Conservation (phyloP, 1,139 yeast genomes). For the Casaregolazyma lundiana region DNA sequence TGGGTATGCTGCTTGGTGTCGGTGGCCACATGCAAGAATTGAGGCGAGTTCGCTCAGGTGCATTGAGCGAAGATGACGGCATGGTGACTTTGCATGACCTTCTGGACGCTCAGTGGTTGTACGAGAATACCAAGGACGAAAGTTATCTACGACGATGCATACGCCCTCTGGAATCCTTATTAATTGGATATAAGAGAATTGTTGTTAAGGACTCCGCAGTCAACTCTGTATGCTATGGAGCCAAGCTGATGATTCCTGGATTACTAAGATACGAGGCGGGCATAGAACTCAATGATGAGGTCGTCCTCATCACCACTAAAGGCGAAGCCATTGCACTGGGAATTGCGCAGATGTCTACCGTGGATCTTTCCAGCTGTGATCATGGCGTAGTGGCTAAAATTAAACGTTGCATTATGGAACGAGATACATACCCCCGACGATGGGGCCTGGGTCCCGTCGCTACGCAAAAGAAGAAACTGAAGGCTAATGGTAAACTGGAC, state of each 20-base stretch:
- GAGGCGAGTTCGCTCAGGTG: constrained; percentile 98
- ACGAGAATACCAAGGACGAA: constrained; percentile 96
- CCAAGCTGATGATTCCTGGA: constrained; percentile 98
- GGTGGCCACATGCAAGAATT: constrained; percentile 99
- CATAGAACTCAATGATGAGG: constrained; percentile 95
- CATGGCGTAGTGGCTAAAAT: constrained; percentile 98
- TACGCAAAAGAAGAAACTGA: constrained; percentile 95
- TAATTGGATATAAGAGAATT: constrained; percentile 92
- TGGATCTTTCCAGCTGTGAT: constrained; percentile 92
- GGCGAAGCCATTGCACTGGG: constrained; percentile 99
- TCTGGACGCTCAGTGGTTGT: constrained; percentile 95
- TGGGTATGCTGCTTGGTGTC: constrained; percentile 96
- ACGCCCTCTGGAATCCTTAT: constrained; percentile 89
- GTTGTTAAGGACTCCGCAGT: constrained; percentile 98
- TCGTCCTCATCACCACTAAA: constrained; percentile 95
- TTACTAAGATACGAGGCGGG: constrained; percentile 96
- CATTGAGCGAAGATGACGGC: constrained; percentile 82
- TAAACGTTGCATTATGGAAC: constrained; percentile 98
- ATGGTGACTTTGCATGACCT: constrained; percentile 96
- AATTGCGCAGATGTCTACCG: constrained; percentile 98
- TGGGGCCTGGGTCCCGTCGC: constrained; percentile 99
- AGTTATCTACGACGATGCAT: constrained; percentile 89
- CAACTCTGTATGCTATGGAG: constrained; percentile 98
- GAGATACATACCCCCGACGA: constrained; percentile 98
- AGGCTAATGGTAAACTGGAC: constrained; percentile 96